Conservation (phyloP, 148 eudicot genomes). For the Tetragonia tetragonoides region DNA sequence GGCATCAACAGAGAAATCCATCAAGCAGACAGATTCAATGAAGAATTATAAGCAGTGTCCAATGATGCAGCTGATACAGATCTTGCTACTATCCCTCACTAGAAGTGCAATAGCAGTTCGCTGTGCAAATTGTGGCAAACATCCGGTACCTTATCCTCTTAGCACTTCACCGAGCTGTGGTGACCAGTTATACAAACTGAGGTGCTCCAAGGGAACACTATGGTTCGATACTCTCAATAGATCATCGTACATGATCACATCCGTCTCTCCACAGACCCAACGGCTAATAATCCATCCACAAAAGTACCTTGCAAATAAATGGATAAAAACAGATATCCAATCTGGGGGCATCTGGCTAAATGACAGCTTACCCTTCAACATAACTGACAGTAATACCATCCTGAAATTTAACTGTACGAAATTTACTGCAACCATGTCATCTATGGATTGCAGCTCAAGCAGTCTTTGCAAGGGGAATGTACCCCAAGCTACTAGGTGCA, state of each 20-base stretch:
- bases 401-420: constrained; percentile 42
- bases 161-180: constrained; percentile 48
- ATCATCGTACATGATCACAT: constrained; percentile 40
- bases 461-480: constrained; percentile 27
- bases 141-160: constrained; percentile 49
- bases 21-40: background rate
- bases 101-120: constrained; percentile 9
- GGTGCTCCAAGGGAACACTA: constrained; percentile 38
- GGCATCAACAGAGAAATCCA: no score
- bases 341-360: constrained; percentile 31
- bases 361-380: constrained; percentile 42
- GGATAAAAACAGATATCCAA: constrained; percentile 11
- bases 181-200: constrained; percentile 45
- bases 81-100: constrained; percentile 7
- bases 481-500: constrained; percentile 24
- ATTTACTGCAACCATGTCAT: constrained; percentile 25
- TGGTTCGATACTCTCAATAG: constrained; percentile 37
- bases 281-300: constrained; percentile 10
- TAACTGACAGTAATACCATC: constrained; percentile 41
- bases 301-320: constrained; percentile 6
- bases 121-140: constrained; percentile 41
- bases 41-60: background rate
- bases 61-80: background rate
- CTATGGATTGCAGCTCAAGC: constrained; percentile 42
- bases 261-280: constrained; percentile 28